Evolutionary conservation across 2,329 filamentous ascomycete genomes (phyloP).

Genomic region (Fusarium caatingaense): DNA sequence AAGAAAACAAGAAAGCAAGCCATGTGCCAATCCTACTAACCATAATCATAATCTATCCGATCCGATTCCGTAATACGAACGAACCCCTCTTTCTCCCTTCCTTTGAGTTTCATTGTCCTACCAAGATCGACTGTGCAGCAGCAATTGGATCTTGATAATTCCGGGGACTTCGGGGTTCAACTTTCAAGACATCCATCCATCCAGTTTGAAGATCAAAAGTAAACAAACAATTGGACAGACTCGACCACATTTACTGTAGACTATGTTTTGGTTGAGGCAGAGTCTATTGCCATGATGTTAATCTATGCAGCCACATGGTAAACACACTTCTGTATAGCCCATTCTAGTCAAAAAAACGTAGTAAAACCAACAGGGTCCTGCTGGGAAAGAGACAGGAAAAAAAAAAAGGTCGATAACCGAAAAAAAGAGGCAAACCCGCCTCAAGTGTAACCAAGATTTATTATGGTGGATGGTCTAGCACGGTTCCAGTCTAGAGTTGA

Average conservation of each 20-base stretch:
- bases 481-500: slow-evolving; percentile 2
- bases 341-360: neutral
- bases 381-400: neutral
- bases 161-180: neutral
- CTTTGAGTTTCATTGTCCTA: neutral
- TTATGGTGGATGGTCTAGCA: slow-evolving; percentile 7
- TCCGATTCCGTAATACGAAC: neutral
- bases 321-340: neutral
- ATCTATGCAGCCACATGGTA: neutral
- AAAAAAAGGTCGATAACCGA: neutral
- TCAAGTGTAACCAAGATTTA: slow-evolving; percentile 13
- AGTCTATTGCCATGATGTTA: neutral
- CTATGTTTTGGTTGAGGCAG: neutral
- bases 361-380: neutral
- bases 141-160: neutral
- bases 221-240: neutral
- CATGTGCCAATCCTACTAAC: slow-evolving; percentile 1
- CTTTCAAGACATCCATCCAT: neutral
- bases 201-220: neutral
- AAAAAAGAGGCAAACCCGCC: slow-evolving; percentile 2
- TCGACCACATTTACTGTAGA: neutral
- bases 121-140: neutral
- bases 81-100: neutral
- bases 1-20: neutral
- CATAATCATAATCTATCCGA: neutral